These are phyloP conservation scores for Lactarius hengduanensis DNA, from an alignment of 768 basidiomycete genomes.

Conservation along the genomic window DNA sequence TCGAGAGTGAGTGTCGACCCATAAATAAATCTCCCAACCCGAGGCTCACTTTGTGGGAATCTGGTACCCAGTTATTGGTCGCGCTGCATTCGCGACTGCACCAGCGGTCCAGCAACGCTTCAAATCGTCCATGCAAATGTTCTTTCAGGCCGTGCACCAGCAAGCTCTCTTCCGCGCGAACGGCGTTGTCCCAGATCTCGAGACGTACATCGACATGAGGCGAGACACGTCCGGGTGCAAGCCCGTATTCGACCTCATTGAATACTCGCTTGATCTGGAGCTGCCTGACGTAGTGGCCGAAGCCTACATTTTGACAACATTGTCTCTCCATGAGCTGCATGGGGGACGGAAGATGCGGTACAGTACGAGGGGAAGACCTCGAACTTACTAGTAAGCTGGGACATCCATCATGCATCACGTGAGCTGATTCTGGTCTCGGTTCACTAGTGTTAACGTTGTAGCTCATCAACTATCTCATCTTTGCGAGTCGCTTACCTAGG, in stretches of 20 bases:
- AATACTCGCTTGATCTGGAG: constrained; percentile 75
- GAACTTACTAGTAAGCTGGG: too few species aligned
- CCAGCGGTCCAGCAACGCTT: constrained; percentile 70
- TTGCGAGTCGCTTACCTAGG: too few species aligned
- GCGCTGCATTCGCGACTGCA: constrained; percentile 60
- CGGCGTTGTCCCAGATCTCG: constrained; percentile 68
- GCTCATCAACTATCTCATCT: too few species aligned
- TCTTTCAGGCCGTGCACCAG: constrained; percentile 75
- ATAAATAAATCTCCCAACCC: constrained; percentile 9
- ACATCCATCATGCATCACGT: too few species aligned
- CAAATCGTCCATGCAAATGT: constrained; percentile 74
- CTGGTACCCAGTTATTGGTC: constrained; percentile 56
- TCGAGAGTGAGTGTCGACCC: constrained; percentile 54
- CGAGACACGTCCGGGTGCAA: constrained; percentile 83
- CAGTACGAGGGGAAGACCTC: too few species aligned
- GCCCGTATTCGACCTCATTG: constrained; percentile 78
- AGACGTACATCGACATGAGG: constrained; percentile 74
- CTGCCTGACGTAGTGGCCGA: constrained; percentile 83
- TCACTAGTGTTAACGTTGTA: too few species aligned
- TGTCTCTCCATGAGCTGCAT: too few species aligned
- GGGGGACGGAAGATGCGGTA: too few species aligned
- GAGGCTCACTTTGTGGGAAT: constrained; percentile 24
- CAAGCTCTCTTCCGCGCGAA: constrained; percentile 66
- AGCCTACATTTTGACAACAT: too few species aligned
- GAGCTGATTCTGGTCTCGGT: too few species aligned